Base-by-base conservation (phyloP, 2,329 filamentous ascomycete species). In the Beauveria medogensis region DNA sequence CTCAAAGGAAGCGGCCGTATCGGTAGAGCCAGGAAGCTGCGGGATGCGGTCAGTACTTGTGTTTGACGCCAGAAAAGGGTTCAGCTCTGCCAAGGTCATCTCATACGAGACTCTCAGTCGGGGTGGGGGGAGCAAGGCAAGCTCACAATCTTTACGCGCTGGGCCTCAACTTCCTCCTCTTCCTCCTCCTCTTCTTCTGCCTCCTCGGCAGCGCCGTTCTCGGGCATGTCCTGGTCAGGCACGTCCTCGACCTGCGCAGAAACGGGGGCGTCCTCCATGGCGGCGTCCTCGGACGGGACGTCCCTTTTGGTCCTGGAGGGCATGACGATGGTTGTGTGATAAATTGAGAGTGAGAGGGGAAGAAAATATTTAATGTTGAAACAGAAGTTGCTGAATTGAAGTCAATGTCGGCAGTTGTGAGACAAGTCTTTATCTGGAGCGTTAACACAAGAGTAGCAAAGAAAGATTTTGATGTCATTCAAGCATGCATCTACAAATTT, bases 1-100 rank as follows among this genome's bases (percentile, higher is more conserved):
- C 72, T 97, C 91, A 72, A 97, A 99, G 18, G 92, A 96, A 34
- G 94, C 94, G 5, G 92, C 92, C 9, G 89, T 93, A 55, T 93
- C 89, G 75, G 83, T 89, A 60, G 90, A 90, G 53, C 92, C 92
- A 41, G 91, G 89, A 30, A 97, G 80, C 93, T 97, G 63, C 28
- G 63, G 18, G 9, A 40, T 55, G n/a, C n/a, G 22, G 2, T 50
- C 24, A 59, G 63, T 46, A 63, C 56, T 55, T 28, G 46, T 47
- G 7, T 14, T 20, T 10, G 24, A n/a, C 20, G 12, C 34, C 34
- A 12, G 10, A 37, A 37, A 14, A 14, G 34, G 12, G 34, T 37
- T 37, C 34, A 14, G 34, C 34, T 37, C 34, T 37, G 5, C 12
- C 12, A 14, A 37, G 34, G 12, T 37, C 12, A 14, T 37, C 34